Evolutionary conservation across 768 basidiomycete species (phyloP).

Genomic region (Leccinum subgranulosum): DNA sequence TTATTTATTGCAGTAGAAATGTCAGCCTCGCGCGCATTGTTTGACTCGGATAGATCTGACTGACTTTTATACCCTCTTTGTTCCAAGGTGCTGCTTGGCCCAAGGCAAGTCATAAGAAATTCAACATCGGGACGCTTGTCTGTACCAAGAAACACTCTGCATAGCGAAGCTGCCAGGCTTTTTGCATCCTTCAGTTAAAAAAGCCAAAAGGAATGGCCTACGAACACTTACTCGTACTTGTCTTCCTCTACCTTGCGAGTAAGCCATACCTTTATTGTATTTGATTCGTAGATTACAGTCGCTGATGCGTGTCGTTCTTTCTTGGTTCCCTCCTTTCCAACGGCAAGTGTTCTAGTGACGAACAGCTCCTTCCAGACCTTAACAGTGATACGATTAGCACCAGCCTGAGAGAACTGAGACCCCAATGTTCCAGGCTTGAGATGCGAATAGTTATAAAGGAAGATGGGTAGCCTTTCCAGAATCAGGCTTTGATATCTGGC

Average conservation of each 20-base stretch:
- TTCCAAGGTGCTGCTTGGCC: constrained; percentile 73
- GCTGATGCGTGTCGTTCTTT: constrained; percentile 67
- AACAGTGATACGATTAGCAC: constrained; percentile 51
- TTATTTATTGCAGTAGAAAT: too few species aligned
- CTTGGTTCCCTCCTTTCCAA: constrained; percentile 41
- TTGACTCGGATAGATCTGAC: constrained; percentile 3
- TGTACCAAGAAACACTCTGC: constrained; percentile 10
- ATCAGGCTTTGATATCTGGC: constrained; percentile 53
- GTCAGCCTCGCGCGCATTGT: constrained; percentile 1
- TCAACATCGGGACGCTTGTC: constrained; percentile 81
- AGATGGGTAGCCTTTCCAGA: constrained; percentile 78
- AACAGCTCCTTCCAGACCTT: constrained; percentile 58
- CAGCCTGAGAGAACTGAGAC: constrained; percentile 48
- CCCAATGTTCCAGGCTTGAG: constrained; percentile 52
- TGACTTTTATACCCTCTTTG: constrained; percentile 79
- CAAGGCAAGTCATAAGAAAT: constrained; percentile 86
- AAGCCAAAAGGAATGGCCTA: background rate
- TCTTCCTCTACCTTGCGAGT: constrained; percentile 67
- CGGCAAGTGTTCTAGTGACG: constrained; percentile 55
- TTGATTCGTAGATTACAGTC: constrained; percentile 49
- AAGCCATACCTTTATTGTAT: constrained; percentile 69
- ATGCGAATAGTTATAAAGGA: constrained; percentile 80
- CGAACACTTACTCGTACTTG: constrained; percentile 71
- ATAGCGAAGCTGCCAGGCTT: constrained; percentile 74
- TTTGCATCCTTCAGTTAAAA: background rate